Percentiles rank a stretch among this genome's conserved stretches.
Evolutionary conservation across 371 early-diverging fungal genomes (phyloP).

Genomic region (Lichtheimia ramosa): DNA sequence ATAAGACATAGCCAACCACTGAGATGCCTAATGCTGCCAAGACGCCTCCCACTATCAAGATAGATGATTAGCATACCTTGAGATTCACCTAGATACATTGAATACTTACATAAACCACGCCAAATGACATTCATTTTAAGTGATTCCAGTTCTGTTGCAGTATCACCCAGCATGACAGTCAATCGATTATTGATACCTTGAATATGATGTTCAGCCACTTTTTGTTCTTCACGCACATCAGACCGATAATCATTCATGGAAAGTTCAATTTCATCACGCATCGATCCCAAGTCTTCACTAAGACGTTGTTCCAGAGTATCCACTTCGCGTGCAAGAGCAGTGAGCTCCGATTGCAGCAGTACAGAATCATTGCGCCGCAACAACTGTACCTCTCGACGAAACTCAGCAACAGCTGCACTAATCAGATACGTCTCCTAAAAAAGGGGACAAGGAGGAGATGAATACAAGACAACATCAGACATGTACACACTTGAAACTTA

Average conservation of each 20-base stretch:
- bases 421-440: constrained; percentile 59
- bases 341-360: constrained; percentile 64
- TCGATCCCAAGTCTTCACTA: constrained; percentile 63
- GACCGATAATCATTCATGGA: constrained; percentile 81
- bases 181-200: constrained; percentile 79
- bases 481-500: constrained; percentile 1
- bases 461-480: background rate
- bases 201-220: constrained; percentile 66
- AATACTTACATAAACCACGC: constrained; percentile 58
- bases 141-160: constrained; percentile 80
- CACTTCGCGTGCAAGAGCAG: constrained; percentile 67
- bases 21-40: constrained; percentile 16
- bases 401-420: constrained; percentile 69
- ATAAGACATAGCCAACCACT: constrained; percentile 14
- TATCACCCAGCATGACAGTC: constrained; percentile 67
- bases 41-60: constrained; percentile 15
- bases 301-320: constrained; percentile 68
- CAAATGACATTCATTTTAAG: constrained; percentile 70
- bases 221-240: constrained; percentile 72
- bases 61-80: background rate
- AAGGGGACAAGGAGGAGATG: background rate
- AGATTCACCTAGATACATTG: no score
- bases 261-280: constrained; percentile 78
- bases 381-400: constrained; percentile 77
- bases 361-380: constrained; percentile 79